Percentiles rank a stretch among this genome's conserved stretches.
Conservation (phyloP, 192 early-diverging fungal species). For the Phycomyces blakesleeanus region DNA sequence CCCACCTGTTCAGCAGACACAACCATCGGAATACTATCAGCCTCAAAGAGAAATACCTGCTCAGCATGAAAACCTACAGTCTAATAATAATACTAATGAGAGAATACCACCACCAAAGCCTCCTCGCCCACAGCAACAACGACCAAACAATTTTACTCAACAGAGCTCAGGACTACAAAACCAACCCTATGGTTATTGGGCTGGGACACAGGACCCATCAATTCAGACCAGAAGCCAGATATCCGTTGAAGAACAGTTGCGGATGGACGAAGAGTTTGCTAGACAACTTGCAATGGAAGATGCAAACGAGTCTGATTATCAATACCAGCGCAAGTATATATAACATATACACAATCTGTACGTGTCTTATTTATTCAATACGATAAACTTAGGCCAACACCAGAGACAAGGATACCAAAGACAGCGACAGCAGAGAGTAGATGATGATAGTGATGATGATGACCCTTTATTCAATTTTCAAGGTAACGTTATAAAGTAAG, state of each 20-base stretch:
- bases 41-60: too few relatives aligned
- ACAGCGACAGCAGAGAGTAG: constrained; percentile 17
- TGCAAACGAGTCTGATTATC: constrained; percentile 29
- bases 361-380: constrained; percentile 8
- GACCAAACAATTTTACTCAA: too few relatives aligned
- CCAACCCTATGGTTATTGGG: too few relatives aligned
- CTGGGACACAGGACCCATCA: too few relatives aligned
- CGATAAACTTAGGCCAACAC: neutral
- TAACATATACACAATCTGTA: neutral
- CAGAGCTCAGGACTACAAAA: too few relatives aligned
- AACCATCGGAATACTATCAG: neutral
- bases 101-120: neutral
- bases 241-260: constrained; percentile 46
- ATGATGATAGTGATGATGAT: constrained; percentile 8
- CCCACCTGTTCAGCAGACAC: neutral
- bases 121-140: neutral
- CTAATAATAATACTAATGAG: too few relatives aligned
- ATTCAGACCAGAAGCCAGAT: neutral
- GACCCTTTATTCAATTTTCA: constrained; percentile 32
- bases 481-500: too few relatives aligned
- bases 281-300: constrained; percentile 45
- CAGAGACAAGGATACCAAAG: too few relatives aligned
- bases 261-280: constrained; percentile 54
- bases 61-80: too few relatives aligned
- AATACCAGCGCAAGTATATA: constrained; percentile 11